Evolutionary conservation across 495 filamentous ascomycete species (phyloP).

Genomic region (Thermochaetoides thermophila): DNA sequence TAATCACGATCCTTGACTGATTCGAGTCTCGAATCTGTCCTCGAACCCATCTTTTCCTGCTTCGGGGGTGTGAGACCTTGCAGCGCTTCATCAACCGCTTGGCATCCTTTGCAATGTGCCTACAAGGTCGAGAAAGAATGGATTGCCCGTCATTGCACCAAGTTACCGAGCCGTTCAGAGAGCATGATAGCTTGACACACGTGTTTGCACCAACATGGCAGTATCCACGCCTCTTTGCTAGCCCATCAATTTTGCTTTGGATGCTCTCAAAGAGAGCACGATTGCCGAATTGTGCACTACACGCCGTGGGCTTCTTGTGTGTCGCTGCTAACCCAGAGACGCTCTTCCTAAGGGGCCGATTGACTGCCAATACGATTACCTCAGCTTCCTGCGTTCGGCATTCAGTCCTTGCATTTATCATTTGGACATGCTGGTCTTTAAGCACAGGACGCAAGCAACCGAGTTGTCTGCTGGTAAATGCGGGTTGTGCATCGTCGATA

Average conservation of each 20-base stretch:
- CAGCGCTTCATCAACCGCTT: not conserved
- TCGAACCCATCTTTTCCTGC: not conserved
- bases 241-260: not conserved
- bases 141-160: conserved; percentile 1
- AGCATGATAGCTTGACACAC: not conserved
- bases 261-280: not conserved
- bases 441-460: no score
- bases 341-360: not conserved
- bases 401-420: no score
- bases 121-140: not conserved
- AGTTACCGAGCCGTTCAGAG: not conserved
- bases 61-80: not conserved
- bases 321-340: not conserved
- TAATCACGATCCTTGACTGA: not conserved
- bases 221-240: not conserved
- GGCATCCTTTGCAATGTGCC: not conserved
- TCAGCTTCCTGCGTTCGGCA: no score
- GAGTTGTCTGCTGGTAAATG: no score
- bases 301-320: conserved; percentile 1
- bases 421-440: no score
- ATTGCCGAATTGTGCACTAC: not conserved
- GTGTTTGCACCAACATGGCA: not conserved
- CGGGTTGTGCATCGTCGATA: no score
- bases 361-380: no score
- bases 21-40: not conserved